These are phyloP conservation scores for Sclerotiophoma versabilis DNA, from an alignment of 2,329 filamentous ascomycete species.

Conservation along the genomic window DNA sequence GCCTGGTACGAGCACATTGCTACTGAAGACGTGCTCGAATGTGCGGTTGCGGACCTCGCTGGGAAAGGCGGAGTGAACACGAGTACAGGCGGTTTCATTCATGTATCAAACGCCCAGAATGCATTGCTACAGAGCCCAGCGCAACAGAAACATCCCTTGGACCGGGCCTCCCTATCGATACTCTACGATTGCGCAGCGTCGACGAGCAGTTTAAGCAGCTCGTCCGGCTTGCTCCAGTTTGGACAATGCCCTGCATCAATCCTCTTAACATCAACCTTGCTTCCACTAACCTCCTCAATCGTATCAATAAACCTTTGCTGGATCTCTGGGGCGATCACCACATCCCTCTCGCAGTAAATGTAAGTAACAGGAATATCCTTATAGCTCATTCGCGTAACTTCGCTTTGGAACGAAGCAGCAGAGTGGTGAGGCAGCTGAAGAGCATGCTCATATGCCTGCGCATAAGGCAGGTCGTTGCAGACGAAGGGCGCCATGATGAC, in stretches of 20 bases:
- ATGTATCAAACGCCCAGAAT: no score
- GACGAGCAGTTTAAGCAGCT: conserved; percentile 32
- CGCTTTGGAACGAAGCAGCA: conserved; percentile 38
- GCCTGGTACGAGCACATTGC: no score
- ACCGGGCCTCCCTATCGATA: no score
- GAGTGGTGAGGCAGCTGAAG: conserved; percentile 41
- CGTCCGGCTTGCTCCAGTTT: conserved; percentile 30
- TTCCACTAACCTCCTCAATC: conserved; percentile 43
- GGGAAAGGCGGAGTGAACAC: no score
- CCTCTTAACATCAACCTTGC: conserved; percentile 39
- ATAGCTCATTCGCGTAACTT: conserved; percentile 49
- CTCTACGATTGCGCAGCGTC: conserved; percentile 11
- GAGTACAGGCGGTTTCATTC: no score
- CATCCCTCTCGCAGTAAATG: conserved; percentile 49
- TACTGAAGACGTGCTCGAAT: no score
- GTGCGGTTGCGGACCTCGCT: no score
- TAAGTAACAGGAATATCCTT: conserved; percentile 51
- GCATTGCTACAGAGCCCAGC: no score
- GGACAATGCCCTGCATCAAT: conserved; percentile 47
- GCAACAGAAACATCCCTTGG: no score
- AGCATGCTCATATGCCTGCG: conserved; percentile 26
- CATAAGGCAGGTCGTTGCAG: conserved; percentile 29
- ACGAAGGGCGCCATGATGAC: conserved; percentile 8
- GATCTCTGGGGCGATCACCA: conserved; percentile 30
- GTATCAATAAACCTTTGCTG: conserved; percentile 44